Percentiles rank a stretch among this genome's conserved stretches.
phyloP scores from a whole-genome alignment of 108 stramenopile species.

The Fragilariopsis cylindrus region DNA sequence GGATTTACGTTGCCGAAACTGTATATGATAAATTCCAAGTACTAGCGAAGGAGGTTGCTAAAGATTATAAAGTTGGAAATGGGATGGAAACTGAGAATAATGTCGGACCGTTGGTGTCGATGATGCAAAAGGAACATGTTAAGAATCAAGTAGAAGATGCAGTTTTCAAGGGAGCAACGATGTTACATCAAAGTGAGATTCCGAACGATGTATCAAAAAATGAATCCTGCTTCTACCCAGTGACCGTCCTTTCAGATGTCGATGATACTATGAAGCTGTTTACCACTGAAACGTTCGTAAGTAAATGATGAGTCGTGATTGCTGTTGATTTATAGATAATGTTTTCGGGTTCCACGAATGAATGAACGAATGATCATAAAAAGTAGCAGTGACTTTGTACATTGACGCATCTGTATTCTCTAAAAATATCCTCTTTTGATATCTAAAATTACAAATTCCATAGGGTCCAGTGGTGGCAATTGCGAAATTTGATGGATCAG shows the following conservation, averaged over 20 bases:
- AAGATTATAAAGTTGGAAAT: conserved; percentile 68
- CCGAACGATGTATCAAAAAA: conserved; percentile 29
- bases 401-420: too few relatives aligned
- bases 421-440: too few relatives aligned
- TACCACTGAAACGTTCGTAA: conserved; percentile 82
- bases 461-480: conserved; percentile 85
- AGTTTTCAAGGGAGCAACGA: conserved; percentile 71
- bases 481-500: conserved; percentile 80
- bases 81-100: conserved; percentile 58
- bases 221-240: conserved; percentile 63
- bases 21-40: conserved; percentile 72
- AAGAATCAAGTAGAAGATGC: conserved; percentile 71
- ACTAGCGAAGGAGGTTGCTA: conserved; percentile 51
- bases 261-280: conserved; percentile 58
- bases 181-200: conserved; percentile 61
- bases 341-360: too few relatives aligned
- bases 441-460: too few relatives aligned
- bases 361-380: too few relatives aligned
- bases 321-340: too few relatives aligned
- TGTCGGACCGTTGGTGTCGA: conserved; percentile 85
- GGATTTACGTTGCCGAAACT: conserved; percentile 78
- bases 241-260: conserved; percentile 77
- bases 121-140: conserved; percentile 69
- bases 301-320: too few relatives aligned
- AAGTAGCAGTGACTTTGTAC: too few relatives aligned